Base-by-base conservation (phyloP, 116 monocot genomes). In the Dioscorea cayenensis region DNA sequence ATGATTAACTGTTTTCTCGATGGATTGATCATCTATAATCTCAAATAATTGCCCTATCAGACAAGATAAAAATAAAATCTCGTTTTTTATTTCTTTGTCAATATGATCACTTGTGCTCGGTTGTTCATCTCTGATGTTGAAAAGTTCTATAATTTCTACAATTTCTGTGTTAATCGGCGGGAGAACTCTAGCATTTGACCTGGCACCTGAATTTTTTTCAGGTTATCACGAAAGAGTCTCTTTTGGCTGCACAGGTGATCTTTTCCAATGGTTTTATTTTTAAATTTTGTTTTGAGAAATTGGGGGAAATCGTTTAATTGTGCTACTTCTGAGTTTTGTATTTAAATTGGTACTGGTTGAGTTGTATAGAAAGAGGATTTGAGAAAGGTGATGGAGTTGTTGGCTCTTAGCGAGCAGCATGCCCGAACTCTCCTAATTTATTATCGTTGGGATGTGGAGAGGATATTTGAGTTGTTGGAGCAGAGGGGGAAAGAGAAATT, bases 391-490 rank as follows among this genome's bases (percentile, higher is more conserved):
- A 90, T 86, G 86, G 90, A 90, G 14, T 65, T 90, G 75, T 72
- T 90, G 71, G 76, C 71, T 8, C 52, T 90, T 36, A 80, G 78
- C 9, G 90, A 90, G 66, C 83, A 90, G 64, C 86, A 90, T 66
- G 90, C 90, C 9, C 70, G 90, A 72, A 90, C 90, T 29, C 81
- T 90, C 29, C 72, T 90, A 16, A 90, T 90, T 69, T 81, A 90
- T 80, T 79, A 90, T 69, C 73, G 90, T 10, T 90, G 90, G 90
- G 86, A 90, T 71, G 86, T 90, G 11, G 86, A 90, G 75, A 76
- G 90, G 77, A 79, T 86, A 21, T 90, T 90, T 64, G 90, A 86
- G 69, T 71, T 86, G 67, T 81, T 90, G 10, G 89, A 86, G 51
- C 77, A 79, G 66, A 90, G 83, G 67, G 89, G 89, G 35, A 83